Evolutionary conservation across 176 grass and related monocot genomes (phyloP), one percentile per base, ranked within the genome.

Genomic region (Cymbopogon citratus): DNA sequence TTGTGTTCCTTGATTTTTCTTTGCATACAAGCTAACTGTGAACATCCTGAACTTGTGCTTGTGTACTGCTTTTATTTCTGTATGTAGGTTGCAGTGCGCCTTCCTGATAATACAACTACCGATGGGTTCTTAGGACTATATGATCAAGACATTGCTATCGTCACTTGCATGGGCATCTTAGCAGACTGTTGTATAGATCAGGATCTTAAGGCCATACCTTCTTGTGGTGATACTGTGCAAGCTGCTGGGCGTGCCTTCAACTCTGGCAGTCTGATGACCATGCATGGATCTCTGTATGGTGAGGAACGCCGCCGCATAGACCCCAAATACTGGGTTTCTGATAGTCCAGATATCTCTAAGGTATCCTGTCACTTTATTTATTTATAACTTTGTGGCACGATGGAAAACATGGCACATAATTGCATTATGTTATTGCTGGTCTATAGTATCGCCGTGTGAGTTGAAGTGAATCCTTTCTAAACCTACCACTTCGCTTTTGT

Each of bases 11-110:
- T 15, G 15, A 83, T 27, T 63, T 39, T 51, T 9, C 41, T 74
- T 74, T 64, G 9, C 26, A 18, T 71, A 49, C 27, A 78, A 35
- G 14, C 9, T 62, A 69, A 26, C 12, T 26, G 8, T 66, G 71
- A 3, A 27, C 19, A 26, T 56, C 7, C 51, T 56, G 51, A 56
- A 7, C 51, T 84, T 77, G 21, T 60, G 18, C 21, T 46, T 21
- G 45, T 43, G 23, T 31, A 31, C 10, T 68, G 56, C 3, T 16
- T 56, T 68, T 67, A 76, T 77, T 59, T 40, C 60, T n/a, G n/a
- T n/a, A n/a, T 33, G 6, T 39, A 84, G 82, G 64, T 77, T 77
- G 12, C 0, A 69, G 82, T 84, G 49, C 12, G 49, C 49, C 82
- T 84, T 70, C 73, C 83, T 35, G 0, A 78, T 33, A 21, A 48